A percentile compares a stretch with the other conserved stretches of the same genome.
Evolutionary conservation across 2,329 filamentous ascomycete species (phyloP).

Genomic region (Tolypocladium sp.): DNA sequence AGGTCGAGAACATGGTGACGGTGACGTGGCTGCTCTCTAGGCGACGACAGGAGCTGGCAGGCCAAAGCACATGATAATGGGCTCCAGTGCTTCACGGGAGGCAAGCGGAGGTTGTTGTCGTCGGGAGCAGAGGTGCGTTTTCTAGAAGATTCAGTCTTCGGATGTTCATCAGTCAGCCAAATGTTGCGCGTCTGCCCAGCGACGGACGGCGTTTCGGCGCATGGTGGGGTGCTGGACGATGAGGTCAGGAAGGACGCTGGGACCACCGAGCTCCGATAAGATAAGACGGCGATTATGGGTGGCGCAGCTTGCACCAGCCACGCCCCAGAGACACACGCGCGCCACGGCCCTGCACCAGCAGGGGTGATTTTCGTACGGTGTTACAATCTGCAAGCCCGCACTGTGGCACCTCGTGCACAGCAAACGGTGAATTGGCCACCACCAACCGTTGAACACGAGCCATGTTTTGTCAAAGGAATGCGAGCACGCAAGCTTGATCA

Average conservation of each 20-base stretch:
- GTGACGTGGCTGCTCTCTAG: background rate
- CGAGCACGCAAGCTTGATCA: background rate
- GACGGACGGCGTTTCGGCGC: background rate
- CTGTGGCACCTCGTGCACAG: background rate
- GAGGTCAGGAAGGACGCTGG: slow-evolving; percentile 1
- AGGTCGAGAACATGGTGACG: slow-evolving; percentile 73
- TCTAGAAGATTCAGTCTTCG: slow-evolving; percentile 8
- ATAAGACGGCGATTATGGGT: background rate
- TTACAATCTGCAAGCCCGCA: background rate
- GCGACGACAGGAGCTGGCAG: background rate
- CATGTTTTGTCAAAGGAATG: background rate
- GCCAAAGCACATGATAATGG: slow-evolving; percentile 1
- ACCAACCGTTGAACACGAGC: background rate
- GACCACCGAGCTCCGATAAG: slow-evolving; percentile 6
- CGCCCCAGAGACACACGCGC: background rate
- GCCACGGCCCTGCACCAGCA: background rate
- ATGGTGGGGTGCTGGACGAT: slow-evolving; percentile 1
- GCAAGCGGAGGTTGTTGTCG: background rate
- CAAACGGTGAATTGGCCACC: background rate
- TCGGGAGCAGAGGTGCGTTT: background rate
- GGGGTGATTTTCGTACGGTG: background rate
- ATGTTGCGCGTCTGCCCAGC: background rate
- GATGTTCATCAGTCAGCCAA: background rate
- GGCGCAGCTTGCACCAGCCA: background rate
- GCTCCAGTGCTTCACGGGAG: background rate